Evolutionary conservation across 495 filamentous ascomycete genomes (phyloP).

Genomic region (Tetracladium marchalianum): DNA sequence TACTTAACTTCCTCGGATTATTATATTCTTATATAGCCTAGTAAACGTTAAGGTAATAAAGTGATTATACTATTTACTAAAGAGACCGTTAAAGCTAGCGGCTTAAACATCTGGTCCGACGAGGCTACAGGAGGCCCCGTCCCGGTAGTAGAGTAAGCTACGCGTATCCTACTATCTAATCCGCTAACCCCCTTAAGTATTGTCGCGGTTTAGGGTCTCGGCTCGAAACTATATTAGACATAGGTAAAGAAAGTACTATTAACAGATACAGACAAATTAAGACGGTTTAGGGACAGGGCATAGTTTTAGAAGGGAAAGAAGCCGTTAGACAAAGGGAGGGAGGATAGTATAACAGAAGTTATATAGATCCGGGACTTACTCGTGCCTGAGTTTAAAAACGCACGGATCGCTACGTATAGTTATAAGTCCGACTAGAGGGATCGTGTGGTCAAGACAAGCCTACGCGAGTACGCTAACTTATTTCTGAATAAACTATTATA

Average conservation of each 20-base stretch:
- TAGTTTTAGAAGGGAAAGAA: conserved; percentile 7
- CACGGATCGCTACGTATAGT: conserved; percentile 11
- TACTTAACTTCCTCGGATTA: too few species aligned
- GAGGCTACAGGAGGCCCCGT: neutral
- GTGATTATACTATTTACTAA: conserved; percentile 7
- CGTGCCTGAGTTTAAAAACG: conserved; percentile 7
- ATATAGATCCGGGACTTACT: conserved; percentile 11
- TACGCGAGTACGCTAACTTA: conserved; percentile 6
- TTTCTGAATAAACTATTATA: conserved; percentile 8
- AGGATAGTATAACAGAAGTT: conserved; percentile 3
- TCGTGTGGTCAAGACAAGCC: conserved; percentile 3
- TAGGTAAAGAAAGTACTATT: conserved; percentile 1
- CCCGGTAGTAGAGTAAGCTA: too few species aligned
- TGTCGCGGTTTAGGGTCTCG: too few species aligned
- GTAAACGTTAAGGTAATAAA: too few species aligned
- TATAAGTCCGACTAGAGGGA: conserved; percentile 12
- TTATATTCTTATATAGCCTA: too few species aligned
- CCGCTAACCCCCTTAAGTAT: too few species aligned
- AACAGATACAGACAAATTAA: neutral
- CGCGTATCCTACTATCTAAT: too few species aligned
- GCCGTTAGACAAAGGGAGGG: neutral
- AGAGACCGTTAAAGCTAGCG: conserved; percentile 9
- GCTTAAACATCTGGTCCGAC: conserved; percentile 10
- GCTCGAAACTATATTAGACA: too few species aligned
- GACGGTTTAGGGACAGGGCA: neutral